Evolutionary conservation across 2,329 filamentous ascomycete genomes (phyloP), one percentile per base, ranked within the genome.

Genomic region (Colletotrichum camelliae): DNA sequence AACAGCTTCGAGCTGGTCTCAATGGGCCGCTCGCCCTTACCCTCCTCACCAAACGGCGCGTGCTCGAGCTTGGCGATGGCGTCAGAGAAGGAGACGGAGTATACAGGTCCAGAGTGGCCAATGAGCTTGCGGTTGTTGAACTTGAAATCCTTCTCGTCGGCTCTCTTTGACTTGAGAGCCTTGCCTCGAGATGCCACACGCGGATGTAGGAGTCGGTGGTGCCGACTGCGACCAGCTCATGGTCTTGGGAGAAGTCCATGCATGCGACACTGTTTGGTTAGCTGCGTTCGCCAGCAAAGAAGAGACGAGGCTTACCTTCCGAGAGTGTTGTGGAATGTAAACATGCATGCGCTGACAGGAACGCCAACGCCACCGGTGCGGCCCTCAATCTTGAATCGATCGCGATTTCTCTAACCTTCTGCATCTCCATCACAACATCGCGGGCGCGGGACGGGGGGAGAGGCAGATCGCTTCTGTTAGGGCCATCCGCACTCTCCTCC

Each of bases 321-420:
- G 77, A 96, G 93, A 0, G 95, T 98, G 84, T 99, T 99, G 87
- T 99, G 97, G 82, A 98, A 98, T 1, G 97, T 99, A 83, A 97
- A 98, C 94, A 98, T 98, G 88, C 95, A 97, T 29, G 97, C 93
- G 80, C 96, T 98, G 75, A 98, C 89, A 31, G 93, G 93, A 70
- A 95, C 92, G 16, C 96, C 95, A 67, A 96, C 91, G 10, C 96
- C 96, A 18, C 95, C 95, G 15, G 94, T 96, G 39, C 94, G 92
- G 24, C 93, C 92, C 75, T 98, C 95, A 73, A 98, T 96, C 82
- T 92, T 94, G 83, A 98, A 98, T 21, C 96, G 91, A 81, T 98
- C 96, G 27, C 97, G 93, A 81, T 98, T 95, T 99, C 97, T 78
- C 95, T 95, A 12, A 98, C 92, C 82, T 96, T 97, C 81, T 97